Evolutionary conservation across 1,139 yeast genomes (phyloP).

Genomic region (Hansenula sp.): DNA sequence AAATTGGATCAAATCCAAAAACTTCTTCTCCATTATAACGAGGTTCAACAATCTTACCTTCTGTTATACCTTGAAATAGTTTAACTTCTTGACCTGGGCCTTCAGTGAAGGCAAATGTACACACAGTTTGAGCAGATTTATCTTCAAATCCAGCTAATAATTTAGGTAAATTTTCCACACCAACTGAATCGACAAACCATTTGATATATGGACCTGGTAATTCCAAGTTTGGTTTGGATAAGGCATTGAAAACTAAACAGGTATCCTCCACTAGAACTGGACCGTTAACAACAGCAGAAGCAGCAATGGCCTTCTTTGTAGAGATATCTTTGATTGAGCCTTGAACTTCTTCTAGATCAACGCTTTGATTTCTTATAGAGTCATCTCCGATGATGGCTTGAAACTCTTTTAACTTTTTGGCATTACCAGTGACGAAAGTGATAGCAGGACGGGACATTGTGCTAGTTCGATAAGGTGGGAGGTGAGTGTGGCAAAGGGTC

Average conservation of each 20-base stretch:
- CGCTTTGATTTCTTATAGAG: conserved; percentile 49
- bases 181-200: conserved; percentile 79
- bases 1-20: conserved; percentile 95
- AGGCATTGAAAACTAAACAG: conserved; percentile 77
- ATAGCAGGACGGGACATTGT: conserved; percentile 20
- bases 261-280: conserved; percentile 97
- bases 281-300: conserved; percentile 57
- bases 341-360: conserved; percentile 88
- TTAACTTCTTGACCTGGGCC: conserved; percentile 71
- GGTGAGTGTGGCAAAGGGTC: too few species aligned
- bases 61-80: conserved; percentile 80
- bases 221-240: conserved; percentile 44
- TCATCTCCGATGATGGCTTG: conserved; percentile 57
- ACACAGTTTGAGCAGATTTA: conserved; percentile 81
- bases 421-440: conserved; percentile 83
- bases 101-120: conserved; percentile 88
- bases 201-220: conserved; percentile 92
- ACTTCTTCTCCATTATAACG: conserved; percentile 62
- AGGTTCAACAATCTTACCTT: conserved; percentile 69
- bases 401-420: conserved; percentile 82
- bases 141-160: conserved; percentile 79
- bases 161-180: conserved; percentile 68
- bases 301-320: conserved; percentile 71
- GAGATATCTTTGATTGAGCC: conserved; percentile 85
- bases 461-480: conserved; percentile 14